Evolutionary conservation across 73 alveolate genomes (phyloP), one percentile per base, ranked within the genome.

Genomic region (Paramecium biaurelia): DNA sequence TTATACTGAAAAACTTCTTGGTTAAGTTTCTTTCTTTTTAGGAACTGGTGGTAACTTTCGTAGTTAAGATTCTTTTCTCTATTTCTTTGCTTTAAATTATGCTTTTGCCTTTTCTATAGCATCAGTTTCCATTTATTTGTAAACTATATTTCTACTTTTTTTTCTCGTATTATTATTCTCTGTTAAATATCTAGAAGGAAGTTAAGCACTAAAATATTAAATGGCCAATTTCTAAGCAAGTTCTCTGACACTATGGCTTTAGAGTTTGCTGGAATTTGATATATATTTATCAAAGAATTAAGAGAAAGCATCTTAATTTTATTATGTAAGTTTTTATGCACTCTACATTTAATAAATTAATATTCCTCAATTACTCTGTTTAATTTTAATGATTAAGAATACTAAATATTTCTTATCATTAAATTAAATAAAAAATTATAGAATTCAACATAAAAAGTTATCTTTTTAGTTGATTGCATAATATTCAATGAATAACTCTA

Each of bases 231-330:
- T 72, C 21, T 35, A 35, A 7, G 86, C 86, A 20, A 72, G 35
- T 18, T 72, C 86, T 18, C 86, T 12, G 14, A 34, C 63, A 72
- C 86, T 32, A 8, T 14, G 20, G 59, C 32, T 18, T 37, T 72
- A 72, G 6, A 34, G 67, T 21, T 72, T 72, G 47, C 26, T 10
- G 10, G 84, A 63, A 15, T 18, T 15, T 2, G 84, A 63, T 26
- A 63, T 12, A 32, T 63, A 63, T 63, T 63, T 63, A 63, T 63
- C 84, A 63, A 63, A 63, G 43, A 63, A 63, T 63, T 63, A 63
- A 26, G 84, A 63, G 45, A 63, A 63, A 12, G 84, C 84, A 63
- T 63, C 84, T 63, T 63, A 63, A 63, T 63, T 63, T 63, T 63
- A 63, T 26, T 26, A 12, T 26, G 84, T 63, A 21, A 63, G 84